These are phyloP conservation scores for Coemansia sp. DNA, from an alignment of 192 early-diverging fungal genomes.

Conservation along the genomic window DNA sequence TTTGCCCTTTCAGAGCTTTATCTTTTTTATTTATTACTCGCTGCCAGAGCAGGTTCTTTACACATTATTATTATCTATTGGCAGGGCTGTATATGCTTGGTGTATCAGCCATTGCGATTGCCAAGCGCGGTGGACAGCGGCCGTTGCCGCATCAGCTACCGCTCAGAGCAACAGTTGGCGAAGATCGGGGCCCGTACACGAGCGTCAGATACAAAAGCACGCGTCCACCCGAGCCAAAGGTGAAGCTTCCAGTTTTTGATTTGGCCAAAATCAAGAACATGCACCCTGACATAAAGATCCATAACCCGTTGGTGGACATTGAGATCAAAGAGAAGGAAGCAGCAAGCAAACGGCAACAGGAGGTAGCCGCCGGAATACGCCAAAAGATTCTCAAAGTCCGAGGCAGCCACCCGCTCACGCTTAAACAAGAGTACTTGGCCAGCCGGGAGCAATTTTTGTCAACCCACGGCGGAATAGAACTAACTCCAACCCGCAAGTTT, in stretches of 20 bases:
- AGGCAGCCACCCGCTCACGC: slow-evolving; percentile 18
- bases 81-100: not conserved
- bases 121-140: not conserved
- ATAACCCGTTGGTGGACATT: slow-evolving; percentile 34
- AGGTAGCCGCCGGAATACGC: not conserved
- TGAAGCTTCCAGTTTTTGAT: not conserved
- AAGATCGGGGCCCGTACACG: not conserved
- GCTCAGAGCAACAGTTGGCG: not conserved
- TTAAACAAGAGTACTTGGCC: slow-evolving; percentile 12
- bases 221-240: not conserved
- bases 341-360: not conserved
- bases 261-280: slow-evolving; percentile 1
- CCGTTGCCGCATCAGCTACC: not conserved
- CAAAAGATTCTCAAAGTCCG: not conserved
- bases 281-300: slow-evolving; percentile 5
- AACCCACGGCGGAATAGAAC: slow-evolving; percentile 20
- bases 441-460: slow-evolving; percentile 17
- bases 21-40: too few species aligned
- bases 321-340: not conserved
- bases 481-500: slow-evolving; percentile 30
- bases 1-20: too few species aligned
- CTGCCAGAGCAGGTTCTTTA: too few species aligned
- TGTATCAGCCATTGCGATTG: not conserved
- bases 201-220: not conserved
- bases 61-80: too few species aligned